Base-by-base conservation (phyloP, 2,329 filamentous ascomycete genomes). In the Scytalidium lignicola region DNA sequence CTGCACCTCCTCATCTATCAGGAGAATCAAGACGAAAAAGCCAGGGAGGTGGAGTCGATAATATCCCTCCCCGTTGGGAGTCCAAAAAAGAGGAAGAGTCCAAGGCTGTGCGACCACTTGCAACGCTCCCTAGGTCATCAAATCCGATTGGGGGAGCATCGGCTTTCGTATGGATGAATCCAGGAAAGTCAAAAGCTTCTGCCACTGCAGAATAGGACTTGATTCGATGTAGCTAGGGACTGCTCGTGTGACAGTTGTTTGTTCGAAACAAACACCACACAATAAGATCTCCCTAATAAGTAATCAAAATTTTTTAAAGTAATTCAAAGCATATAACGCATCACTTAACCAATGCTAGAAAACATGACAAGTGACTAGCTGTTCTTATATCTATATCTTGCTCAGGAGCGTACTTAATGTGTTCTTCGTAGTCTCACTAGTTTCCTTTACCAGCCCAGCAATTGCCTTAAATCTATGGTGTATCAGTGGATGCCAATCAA, bases 61-160 rank as follows among this genome's bases (percentile, higher is more conserved):
- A 56, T 43, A 41, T 52, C 20, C 56, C 53, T 17, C 40, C 20
- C 22, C 54, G 74, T 49, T 82, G 79, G 79, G 80, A 81, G 22
- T 55, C 69, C 39, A 83, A 81, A 63, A 69, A 70, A 42, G 65
- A 70, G 26, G 65, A 65, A 46, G 63, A 66, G 22, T 62, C 65
- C 15, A 66, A 66, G 28, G 53, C 44, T 6, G 41, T 54, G 3
- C 51, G 48, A 43, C 44, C 49, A 13, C 56, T 59, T 44, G 46
- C 56, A 21, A 58, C 53, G 5, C 51, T 77, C 58, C 71, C 80
- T 15, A 78, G 82, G 49, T 76, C 82, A 6, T 75, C 82, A 26
- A 97, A 97, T 62, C 92, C 93, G 0, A 80, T 96, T 17, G 92
- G 92, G 8, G 88, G 88, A n/a, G 92, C 88, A 13, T 93, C 89